Conservation (phyloP, 2,329 filamentous ascomycete species). For the Aaosphaeria pasadenensis region DNA sequence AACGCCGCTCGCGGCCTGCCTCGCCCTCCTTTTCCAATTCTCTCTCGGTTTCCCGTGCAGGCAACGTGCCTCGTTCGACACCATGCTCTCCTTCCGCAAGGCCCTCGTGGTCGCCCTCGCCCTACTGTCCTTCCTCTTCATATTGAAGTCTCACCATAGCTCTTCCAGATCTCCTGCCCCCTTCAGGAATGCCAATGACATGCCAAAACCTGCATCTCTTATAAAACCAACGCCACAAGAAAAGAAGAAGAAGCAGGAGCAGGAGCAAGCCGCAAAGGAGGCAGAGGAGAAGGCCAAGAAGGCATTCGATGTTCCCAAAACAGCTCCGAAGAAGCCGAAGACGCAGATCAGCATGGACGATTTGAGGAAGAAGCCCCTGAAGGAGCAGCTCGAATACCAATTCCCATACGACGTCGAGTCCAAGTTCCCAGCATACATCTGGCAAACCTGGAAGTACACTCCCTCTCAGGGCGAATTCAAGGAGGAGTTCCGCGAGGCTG, state of each 20-base stretch:
- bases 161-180: constrained; percentile 20
- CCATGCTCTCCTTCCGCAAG: constrained; percentile 77
- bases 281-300: constrained; percentile 14
- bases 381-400: constrained; percentile 83
- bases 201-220: constrained; percentile 34
- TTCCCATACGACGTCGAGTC: constrained; percentile 86
- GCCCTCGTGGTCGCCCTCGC: constrained; percentile 69
- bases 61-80: constrained; percentile 14
- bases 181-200: constrained; percentile 31
- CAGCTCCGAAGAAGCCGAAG: constrained; percentile 40
- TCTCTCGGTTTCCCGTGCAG: constrained; percentile 1
- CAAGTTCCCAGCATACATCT: constrained; percentile 96
- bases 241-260: constrained; percentile 17
- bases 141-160: constrained; percentile 62
- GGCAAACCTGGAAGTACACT: constrained; percentile 96
- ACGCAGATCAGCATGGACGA: constrained; percentile 66
- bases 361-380: constrained; percentile 67
- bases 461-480: constrained; percentile 74
- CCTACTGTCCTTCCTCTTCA: constrained; percentile 66
- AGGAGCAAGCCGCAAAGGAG: constrained; percentile 8
- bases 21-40: constrained; percentile 1
- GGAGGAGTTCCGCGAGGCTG: constrained; percentile 72
- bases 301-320: constrained; percentile 27
- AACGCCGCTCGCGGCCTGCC: not conserved
- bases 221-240: constrained; percentile 21